Percentiles rank a stretch among this genome's conserved stretches.
phyloP scores from a whole-genome alignment of 2,329 filamentous ascomycete species.

The Penicillium polonicum region DNA sequence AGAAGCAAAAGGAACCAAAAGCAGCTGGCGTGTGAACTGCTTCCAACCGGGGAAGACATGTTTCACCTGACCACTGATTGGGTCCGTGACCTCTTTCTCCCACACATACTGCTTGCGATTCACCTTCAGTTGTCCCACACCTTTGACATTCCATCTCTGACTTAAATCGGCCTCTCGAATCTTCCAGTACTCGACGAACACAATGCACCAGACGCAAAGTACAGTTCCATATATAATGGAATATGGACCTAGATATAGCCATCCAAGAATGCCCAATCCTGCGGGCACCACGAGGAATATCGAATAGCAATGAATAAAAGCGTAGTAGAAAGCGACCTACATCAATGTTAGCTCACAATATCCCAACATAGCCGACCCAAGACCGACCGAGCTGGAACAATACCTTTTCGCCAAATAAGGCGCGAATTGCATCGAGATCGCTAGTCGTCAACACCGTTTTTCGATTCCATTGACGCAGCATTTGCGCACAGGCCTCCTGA shows the following conservation, averaged over 20 bases:
- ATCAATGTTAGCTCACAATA: neutral
- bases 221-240: constrained; percentile 76
- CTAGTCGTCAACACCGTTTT: constrained; percentile 60
- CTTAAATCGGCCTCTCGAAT: constrained; percentile 84
- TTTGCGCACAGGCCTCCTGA: constrained; percentile 68
- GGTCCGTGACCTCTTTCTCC: constrained; percentile 73
- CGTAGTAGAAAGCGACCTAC: constrained; percentile 88
- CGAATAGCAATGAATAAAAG: constrained; percentile 89
- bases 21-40: constrained; percentile 71
- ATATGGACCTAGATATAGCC: constrained; percentile 80
- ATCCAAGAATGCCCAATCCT: constrained; percentile 71
- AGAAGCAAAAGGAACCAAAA: constrained; percentile 82
- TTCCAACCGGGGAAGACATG: constrained; percentile 74
- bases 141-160: constrained; percentile 83
- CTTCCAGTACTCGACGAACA: constrained; percentile 96
- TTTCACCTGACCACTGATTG: constrained; percentile 75
- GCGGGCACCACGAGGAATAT: constrained; percentile 80
- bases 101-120: constrained; percentile 75
- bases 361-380: neutral
- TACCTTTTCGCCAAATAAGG: constrained; percentile 72
- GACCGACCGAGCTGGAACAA: neutral
- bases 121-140: constrained; percentile 77
- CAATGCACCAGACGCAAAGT: constrained; percentile 79
- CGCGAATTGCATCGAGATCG: constrained; percentile 73
- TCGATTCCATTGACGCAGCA: constrained; percentile 72